Evolutionary conservation across 352 stramenopile species (phyloP).

Genomic region (Salisapilia sapeloensis): DNA sequence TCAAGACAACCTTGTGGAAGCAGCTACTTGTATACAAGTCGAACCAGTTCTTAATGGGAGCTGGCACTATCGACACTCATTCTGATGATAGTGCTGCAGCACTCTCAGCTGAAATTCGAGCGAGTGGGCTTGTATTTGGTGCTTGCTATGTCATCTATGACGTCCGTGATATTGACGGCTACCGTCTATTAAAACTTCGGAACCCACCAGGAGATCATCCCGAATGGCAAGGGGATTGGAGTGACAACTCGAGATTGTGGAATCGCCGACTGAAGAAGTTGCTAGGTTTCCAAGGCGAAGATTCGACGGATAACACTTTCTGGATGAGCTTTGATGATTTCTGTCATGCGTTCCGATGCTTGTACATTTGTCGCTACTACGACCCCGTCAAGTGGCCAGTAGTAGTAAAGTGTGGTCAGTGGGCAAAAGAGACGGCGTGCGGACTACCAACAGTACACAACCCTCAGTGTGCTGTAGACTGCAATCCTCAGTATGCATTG

Average conservation of each 20-base stretch:
- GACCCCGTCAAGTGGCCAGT: constrained; percentile 72
- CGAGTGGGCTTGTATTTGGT: constrained; percentile 83
- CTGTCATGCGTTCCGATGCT: constrained; percentile 74
- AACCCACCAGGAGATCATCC: constrained; percentile 85
- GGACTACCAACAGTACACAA: constrained; percentile 81
- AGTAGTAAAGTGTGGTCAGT: constrained; percentile 23
- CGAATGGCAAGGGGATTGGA: constrained; percentile 90
- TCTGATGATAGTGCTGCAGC: constrained; percentile 74
- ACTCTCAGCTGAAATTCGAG: constrained; percentile 78
- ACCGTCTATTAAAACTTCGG: constrained; percentile 78
- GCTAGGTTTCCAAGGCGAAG: too few relatives aligned
- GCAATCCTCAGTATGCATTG: constrained; percentile 83
- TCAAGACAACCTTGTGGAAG: constrained; percentile 84
- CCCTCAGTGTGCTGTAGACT: constrained; percentile 45
- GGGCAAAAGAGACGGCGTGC: constrained; percentile 47
- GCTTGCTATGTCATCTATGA: constrained; percentile 87
- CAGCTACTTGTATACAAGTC: constrained; percentile 64
- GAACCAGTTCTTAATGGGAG: constrained; percentile 86
- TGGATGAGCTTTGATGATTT: constrained; percentile 95
- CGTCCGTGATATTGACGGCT: constrained; percentile 66
- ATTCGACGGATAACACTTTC: constrained; percentile 88
- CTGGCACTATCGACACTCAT: constrained; percentile 69
- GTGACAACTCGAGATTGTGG: constrained; percentile 82
- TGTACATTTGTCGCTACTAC: constrained; percentile 89
- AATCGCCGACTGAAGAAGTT: constrained; percentile 77